These are phyloP conservation scores for Lolium rigidum DNA, from an alignment of 176 grass and related monocot species.

Conservation along the genomic window DNA sequence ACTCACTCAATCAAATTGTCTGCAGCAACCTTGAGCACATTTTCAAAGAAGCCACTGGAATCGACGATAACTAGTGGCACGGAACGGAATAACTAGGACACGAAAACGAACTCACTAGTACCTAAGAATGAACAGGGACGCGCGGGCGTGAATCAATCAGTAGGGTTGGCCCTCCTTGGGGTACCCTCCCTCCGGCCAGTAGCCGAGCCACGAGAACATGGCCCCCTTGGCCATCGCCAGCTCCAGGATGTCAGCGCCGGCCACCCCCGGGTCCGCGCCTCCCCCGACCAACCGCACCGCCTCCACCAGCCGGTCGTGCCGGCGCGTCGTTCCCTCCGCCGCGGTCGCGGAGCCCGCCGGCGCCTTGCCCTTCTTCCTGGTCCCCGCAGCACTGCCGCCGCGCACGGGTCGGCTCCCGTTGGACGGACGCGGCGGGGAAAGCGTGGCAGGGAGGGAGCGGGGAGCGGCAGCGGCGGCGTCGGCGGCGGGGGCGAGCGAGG, in stretches of 20 bases:
- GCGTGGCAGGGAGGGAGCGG: conserved; percentile 17
- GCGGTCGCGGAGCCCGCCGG: neutral
- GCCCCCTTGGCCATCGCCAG: conserved; percentile 55
- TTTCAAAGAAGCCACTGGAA: neutral
- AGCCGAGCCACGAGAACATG: conserved; percentile 56
- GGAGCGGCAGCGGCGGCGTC: neutral
- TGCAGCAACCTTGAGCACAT: neutral
- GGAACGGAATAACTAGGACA: neutral
- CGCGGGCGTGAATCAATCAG: neutral
- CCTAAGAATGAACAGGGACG: neutral
- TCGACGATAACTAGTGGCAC: conserved; percentile 1
- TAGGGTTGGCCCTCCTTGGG: conserved; percentile 42
- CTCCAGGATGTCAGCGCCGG: conserved; percentile 49
- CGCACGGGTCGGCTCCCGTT: neutral
- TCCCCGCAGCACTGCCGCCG: neutral
- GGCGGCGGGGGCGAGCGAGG: neutral
- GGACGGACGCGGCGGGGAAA: neutral
- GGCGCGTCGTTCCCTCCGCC: neutral
- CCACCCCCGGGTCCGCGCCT: conserved; percentile 13
- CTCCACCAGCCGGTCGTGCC: conserved; percentile 4
- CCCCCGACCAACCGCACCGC: conserved; percentile 27
- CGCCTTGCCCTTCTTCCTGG: neutral
- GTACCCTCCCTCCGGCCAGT: conserved; percentile 51
- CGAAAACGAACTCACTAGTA: neutral
- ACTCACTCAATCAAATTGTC: neutral